phyloP scores from a whole-genome alignment of 345 rosid species.

The Kernera saxatilis region DNA sequence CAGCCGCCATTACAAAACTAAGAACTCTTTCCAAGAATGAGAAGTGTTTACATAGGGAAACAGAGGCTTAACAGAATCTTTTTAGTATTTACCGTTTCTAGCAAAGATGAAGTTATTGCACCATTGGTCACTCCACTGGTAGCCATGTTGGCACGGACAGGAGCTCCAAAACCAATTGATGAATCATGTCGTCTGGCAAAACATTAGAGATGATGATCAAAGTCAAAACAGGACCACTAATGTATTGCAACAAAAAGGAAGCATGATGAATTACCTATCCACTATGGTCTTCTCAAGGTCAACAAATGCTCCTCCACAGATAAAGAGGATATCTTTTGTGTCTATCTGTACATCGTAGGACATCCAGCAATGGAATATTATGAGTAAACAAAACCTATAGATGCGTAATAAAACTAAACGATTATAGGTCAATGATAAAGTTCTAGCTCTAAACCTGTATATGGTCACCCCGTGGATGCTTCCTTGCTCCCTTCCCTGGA shows the following conservation, averaged over 20 bases:
- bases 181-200: constrained; percentile 79
- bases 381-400: background rate
- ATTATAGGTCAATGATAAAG: background rate
- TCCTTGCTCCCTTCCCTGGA: constrained; percentile 98
- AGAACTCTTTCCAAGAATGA: constrained; percentile 4
- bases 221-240: background rate
- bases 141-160: constrained; percentile 95
- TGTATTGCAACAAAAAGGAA: background rate
- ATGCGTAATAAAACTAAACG: background rate
- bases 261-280: constrained; percentile 54
- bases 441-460: constrained; percentile 60
- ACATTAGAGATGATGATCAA: constrained; percentile 11
- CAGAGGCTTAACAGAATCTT: background rate
- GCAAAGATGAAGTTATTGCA: constrained; percentile 72
- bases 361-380: background rate
- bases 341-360: constrained; percentile 54
- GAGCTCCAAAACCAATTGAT: constrained; percentile 98
- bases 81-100: constrained; percentile 53
- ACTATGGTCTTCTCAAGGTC: constrained; percentile 93
- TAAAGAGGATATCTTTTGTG: constrained; percentile 91
- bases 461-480: constrained; percentile 95
- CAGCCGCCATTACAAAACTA: constrained; percentile 3
- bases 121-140: constrained; percentile 62
- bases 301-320: constrained; percentile 95
- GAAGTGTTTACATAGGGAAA: background rate